Conservation (phyloP, 2,329 filamentous ascomycete genomes). For the Dactylonectria estremocensis region DNA sequence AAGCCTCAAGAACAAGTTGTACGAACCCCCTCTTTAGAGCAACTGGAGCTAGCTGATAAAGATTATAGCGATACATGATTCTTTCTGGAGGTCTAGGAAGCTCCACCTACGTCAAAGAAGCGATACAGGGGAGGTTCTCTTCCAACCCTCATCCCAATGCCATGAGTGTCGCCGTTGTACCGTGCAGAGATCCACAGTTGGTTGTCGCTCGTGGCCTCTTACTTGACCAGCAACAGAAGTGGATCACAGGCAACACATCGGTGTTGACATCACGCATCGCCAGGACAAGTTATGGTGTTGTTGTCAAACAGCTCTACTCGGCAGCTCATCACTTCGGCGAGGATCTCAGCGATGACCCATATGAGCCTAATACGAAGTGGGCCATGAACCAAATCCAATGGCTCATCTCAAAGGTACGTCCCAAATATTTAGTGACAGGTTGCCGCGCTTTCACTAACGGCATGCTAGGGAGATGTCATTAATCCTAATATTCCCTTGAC, state of each 20-base stretch:
- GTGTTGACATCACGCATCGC: constrained; percentile 59
- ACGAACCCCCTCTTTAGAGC: constrained; percentile 19
- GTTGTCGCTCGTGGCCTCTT: constrained; percentile 69
- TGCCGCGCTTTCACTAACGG: constrained; percentile 48
- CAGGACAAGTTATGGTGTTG: constrained; percentile 43
- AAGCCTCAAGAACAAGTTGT: constrained; percentile 54
- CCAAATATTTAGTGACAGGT: neutral
- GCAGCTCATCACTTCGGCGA: constrained; percentile 36
- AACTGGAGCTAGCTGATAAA: too few species aligned
- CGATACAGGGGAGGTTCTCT: constrained; percentile 55
- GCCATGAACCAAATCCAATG: constrained; percentile 44
- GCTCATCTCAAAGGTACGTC: constrained; percentile 45
- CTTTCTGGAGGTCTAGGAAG: constrained; percentile 62
- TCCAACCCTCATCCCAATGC: constrained; percentile 53
- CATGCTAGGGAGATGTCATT: constrained; percentile 56
- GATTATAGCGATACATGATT: constrained; percentile 57
- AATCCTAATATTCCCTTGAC: constrained; percentile 53
- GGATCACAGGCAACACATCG: constrained; percentile 56
- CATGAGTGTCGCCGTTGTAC: constrained; percentile 54
- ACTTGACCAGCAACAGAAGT: constrained; percentile 64
- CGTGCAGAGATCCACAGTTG: constrained; percentile 67
- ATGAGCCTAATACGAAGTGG: constrained; percentile 37
- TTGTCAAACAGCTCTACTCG: constrained; percentile 40
- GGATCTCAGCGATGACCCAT: constrained; percentile 36
- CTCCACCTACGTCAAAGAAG: constrained; percentile 61